Percentiles rank a stretch among this genome's conserved stretches.
Conservation (phyloP, 345 rosid genomes). For the Arabidopsis suecica region DNA sequence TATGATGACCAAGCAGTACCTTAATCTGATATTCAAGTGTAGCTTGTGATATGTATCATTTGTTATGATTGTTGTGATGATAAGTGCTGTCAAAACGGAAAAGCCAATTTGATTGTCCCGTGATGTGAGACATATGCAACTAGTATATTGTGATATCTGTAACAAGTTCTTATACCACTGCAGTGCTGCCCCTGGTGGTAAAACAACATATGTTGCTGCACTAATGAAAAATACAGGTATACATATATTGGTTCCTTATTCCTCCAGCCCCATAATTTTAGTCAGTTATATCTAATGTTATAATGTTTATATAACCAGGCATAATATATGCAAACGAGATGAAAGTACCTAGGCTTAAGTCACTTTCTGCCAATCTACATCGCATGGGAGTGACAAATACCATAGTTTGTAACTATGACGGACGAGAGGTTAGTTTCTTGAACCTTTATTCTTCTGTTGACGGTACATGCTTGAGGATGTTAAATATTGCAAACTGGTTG, state of each 20-base stretch:
- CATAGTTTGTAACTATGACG: slow-evolving; percentile 89
- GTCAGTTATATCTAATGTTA: slow-evolving; percentile 33
- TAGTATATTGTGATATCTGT: slow-evolving; percentile 17
- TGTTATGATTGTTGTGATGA: neutral
- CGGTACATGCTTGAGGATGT: slow-evolving; percentile 66
- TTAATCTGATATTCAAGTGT: slow-evolving; percentile 2
- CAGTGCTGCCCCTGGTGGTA: slow-evolving; percentile 98
- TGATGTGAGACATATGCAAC: slow-evolving; percentile 42
- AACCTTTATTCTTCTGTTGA: neutral
- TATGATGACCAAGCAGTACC: slow-evolving; percentile 7
- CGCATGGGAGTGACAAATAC: slow-evolving; percentile 97
- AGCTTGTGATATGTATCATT: neutral
- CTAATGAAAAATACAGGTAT: slow-evolving; percentile 87
- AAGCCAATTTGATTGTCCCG: neutral
- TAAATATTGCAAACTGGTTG: slow-evolving; percentile 45
- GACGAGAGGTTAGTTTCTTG: slow-evolving; percentile 77
- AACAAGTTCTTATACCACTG: slow-evolving; percentile 40
- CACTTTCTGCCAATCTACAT: slow-evolving; percentile 89
- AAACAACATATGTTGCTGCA: slow-evolving; percentile 79
- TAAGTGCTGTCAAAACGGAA: neutral
- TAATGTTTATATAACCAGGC: slow-evolving; percentile 54
- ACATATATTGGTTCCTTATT: slow-evolving; percentile 30
- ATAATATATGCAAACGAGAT: slow-evolving; percentile 91
- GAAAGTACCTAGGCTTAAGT: slow-evolving; percentile 77
- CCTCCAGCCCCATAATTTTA: slow-evolving; percentile 15